Evolutionary conservation across 805 yeast species (phyloP), one percentile per base, ranked within the genome.

Genomic region (Metschnikowia hibisci): DNA sequence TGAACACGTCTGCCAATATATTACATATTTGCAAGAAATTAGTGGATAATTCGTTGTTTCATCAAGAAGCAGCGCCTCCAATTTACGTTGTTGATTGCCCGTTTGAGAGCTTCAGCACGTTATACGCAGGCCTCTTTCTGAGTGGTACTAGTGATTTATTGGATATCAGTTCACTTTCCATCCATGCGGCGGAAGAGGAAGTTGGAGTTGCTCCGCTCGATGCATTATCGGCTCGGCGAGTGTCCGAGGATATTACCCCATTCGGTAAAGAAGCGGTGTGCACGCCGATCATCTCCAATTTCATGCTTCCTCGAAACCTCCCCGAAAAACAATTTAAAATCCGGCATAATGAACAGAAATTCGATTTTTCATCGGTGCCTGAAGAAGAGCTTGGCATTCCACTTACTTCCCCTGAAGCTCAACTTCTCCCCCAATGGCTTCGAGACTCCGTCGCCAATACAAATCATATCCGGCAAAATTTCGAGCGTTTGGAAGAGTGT

Each of bases 401-500:
- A 2, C 45, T 48, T 23, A 28, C 43, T 1, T 28, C 46, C 3
- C 28, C 53, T 9, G 50, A 48, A 9, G 12, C 36, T 2, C 32
- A 32, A 13, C 37, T 28, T 10, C 41, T 53, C 2, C 57, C 57
- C n/a, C 29, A 31, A n/a, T 53, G 57, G 57, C 41, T 52, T 16
- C 34, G 25, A 6, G 28, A 39, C 10, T 39, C 47, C 18, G 43
- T 45, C 11, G 31, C 39, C 4, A 46, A 44, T 38, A 39, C 39
- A 29, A 14, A 34, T 30, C 54, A 49, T 16, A 54, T 65, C 20
- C 54, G 52, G 26, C 51, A 53, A 2, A 60, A 80, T 49, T 90
- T 88, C 60, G 76, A 77, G 50, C 64, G 64, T 36, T 66, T 90
- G 34, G 96, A 91, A 63, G 63, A 76, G 35, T 71, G 76, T 23